Base-by-base conservation (phyloP, 2,329 filamentous ascomycete genomes). In the Claviceps fusiformis region DNA sequence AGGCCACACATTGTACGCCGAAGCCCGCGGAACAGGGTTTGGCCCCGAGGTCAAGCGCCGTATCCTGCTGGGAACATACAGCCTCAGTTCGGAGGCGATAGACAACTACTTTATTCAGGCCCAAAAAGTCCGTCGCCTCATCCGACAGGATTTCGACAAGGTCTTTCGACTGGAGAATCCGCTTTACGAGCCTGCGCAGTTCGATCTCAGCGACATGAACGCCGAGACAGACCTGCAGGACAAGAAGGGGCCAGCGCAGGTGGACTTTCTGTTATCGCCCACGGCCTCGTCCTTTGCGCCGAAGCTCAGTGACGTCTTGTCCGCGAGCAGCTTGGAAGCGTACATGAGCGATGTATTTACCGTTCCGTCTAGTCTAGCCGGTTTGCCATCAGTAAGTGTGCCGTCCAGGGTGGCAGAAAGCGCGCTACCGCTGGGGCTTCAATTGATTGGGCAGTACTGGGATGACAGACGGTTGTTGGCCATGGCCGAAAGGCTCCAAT, bases 101-200 rank as follows among this genome's bases (percentile, higher is more conserved):
- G 87, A 95, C 68, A 98, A 97, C 67, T 96, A 97, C 70, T 98
- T 98, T 65, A 81, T 95, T 59, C 87, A 95, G 67, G 93, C 93
- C 49, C 93, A 98, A 71, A 86, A 85, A 60, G 82, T 96, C 44
- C 85, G 93, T 1, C 79, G 89, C 54, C 74, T 95, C 19, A 88
- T 98, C 2, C 86, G 93, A 66, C 74, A 75, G 39, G 93, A 98
- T 65, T 98, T 98, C 67, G 83, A 97, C 69, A 72, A 77, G 2
- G 83, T 88, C 0, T 96, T 98, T 66, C 69, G 71, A 17, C 70
- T 82, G 47, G 71, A 72, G 3, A 91, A 95, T 64, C 86, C 86
- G 3, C 75, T 97, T 4, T 73, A 75, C 50, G 74, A 75, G 48
- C 66, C 70, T 3, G 64, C 71, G 37, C 73, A 77, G 53, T 82